Conservation (phyloP, 345 rosid species). For the Arabis hirsuta region DNA sequence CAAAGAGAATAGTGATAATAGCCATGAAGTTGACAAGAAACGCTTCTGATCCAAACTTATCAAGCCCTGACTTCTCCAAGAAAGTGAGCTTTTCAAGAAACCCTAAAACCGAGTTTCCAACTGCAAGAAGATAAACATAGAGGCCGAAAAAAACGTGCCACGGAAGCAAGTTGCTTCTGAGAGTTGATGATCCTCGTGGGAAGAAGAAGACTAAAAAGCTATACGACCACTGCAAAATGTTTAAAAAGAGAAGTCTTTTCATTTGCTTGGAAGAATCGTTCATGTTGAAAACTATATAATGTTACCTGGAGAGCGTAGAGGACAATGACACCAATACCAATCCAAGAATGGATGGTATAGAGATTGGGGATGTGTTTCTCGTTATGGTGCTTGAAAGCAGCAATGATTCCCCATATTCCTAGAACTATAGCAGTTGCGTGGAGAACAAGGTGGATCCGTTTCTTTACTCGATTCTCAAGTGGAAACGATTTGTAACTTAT, state of each 20-base stretch:
- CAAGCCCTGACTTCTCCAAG: slow-evolving; percentile 69
- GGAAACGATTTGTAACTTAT: slow-evolving; percentile 71
- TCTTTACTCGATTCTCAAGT: slow-evolving; percentile 62
- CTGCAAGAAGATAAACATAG: slow-evolving; percentile 61
- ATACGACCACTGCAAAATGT: slow-evolving; percentile 67
- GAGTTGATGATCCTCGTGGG: slow-evolving; percentile 57
- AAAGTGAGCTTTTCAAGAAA: slow-evolving; percentile 87
- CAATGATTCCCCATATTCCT: slow-evolving; percentile 62
- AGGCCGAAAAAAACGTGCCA: slow-evolving; percentile 80
- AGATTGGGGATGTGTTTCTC: slow-evolving; percentile 72
- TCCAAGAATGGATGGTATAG: slow-evolving; percentile 92
- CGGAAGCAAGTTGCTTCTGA: slow-evolving; percentile 60
- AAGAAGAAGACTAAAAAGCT: slow-evolving; percentile 71
- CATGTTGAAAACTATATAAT: too few species aligned
- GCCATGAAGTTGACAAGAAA: slow-evolving; percentile 86
- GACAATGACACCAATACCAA: slow-evolving; percentile 65
- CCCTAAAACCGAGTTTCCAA: slow-evolving; percentile 66
- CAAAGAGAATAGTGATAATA: slow-evolving; percentile 58
- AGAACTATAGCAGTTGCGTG: slow-evolving; percentile 70
- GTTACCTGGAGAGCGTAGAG: slow-evolving; percentile 82
- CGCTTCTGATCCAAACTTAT: slow-evolving; percentile 79
- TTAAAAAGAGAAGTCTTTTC: background rate
- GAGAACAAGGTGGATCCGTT: slow-evolving; percentile 65
- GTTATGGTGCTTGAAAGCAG: slow-evolving; percentile 80
- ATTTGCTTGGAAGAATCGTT: too few species aligned